phyloP scores from a whole-genome alignment of 164 flowering plant genomes.

The Chimonanthus praecox region DNA sequence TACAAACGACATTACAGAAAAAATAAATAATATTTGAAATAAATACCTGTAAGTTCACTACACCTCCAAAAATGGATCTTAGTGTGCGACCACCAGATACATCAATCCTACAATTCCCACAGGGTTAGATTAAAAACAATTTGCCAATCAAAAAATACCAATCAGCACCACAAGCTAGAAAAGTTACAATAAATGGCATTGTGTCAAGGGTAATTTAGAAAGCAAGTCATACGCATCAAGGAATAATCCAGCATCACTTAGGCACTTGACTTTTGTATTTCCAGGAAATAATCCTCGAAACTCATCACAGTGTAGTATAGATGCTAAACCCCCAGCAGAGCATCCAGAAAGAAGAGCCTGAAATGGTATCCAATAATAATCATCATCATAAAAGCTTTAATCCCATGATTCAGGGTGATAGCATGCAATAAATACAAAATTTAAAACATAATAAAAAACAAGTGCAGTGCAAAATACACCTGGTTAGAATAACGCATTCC shows the following conservation, averaged over 20 bases:
- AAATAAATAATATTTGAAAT: background rate
- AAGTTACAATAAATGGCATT: background rate
- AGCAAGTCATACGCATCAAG: conserved; percentile 66
- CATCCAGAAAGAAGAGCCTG: conserved; percentile 99
- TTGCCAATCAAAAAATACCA: background rate
- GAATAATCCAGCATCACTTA: conserved; percentile 94
- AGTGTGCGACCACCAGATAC: conserved; percentile 69
- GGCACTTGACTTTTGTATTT: conserved; percentile 78
- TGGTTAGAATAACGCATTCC: conserved; percentile 85
- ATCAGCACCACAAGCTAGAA: background rate
- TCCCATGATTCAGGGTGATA: background rate
- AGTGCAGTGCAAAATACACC: conserved; percentile 24
- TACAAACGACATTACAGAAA: too few species aligned
- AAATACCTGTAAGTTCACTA: conserved; percentile 69
- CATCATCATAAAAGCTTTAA: too few species aligned
- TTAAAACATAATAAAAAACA: background rate
- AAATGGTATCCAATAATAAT: background rate
- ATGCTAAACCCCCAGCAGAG: conserved; percentile 94
- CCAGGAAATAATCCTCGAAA: conserved; percentile 53
- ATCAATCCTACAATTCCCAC: conserved; percentile 41
- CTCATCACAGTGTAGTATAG: conserved; percentile 91
- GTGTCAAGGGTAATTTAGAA: background rate
- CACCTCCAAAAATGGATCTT: conserved; percentile 59
- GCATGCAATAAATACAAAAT: conserved; percentile 3
- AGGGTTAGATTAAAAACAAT: background rate